Base-by-base conservation (phyloP, 2,329 filamentous ascomycete genomes). In the Myrmaecium sp. region DNA sequence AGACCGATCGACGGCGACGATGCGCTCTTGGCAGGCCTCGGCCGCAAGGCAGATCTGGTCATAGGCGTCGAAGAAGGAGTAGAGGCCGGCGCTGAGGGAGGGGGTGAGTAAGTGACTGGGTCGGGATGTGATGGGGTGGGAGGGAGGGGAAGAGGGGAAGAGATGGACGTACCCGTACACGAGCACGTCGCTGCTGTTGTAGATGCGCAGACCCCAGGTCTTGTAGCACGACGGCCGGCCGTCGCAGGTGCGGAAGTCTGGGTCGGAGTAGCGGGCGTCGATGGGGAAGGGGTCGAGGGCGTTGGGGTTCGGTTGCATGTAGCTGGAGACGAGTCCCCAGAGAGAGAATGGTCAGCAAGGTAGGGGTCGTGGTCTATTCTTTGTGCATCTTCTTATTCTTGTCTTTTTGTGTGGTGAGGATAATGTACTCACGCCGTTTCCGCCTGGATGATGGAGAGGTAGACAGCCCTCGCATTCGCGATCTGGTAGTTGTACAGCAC, bases 391-490 rank as follows among this genome's bases (percentile, higher is more conserved):
- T n/a, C 22, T n/a, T 12, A 23, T 9, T 6, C 12, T 7, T 8
- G 12, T 7, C 12, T 27, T 6, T 5, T 10, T n/a, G 5, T 5
- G 14, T n/a, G n/a, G n/a, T n/a, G n/a, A n/a, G 11, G 13, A 10
- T 6, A 18, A 46, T 18, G 7, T 1, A 26, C 51, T 38, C 80
- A 83, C 17, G 83, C 78, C 4, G 83, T 93, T 57, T 94, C 86
- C 3, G 79, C 80, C 57, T 94, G 84, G 41, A 92, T 81, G 26
- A 80, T 57, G 7, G 69, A 74, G 65, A 91, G 74, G 58, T 77
- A 92, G 35, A 92, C 64, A 44, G 84, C 76, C 43, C 70, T 63
- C 2, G 83, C 80, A 34, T 74, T 74, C 44, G 66, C 58, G 42
- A 94, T 58, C 52, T 92, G 78, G 60, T 92, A 93, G 60, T 94